A percentile compares a stretch with the other conserved stretches of the same genome.
Conservation (phyloP, 2,329 filamentous ascomycete species). For the Phyllosticta citribraziliensis region DNA sequence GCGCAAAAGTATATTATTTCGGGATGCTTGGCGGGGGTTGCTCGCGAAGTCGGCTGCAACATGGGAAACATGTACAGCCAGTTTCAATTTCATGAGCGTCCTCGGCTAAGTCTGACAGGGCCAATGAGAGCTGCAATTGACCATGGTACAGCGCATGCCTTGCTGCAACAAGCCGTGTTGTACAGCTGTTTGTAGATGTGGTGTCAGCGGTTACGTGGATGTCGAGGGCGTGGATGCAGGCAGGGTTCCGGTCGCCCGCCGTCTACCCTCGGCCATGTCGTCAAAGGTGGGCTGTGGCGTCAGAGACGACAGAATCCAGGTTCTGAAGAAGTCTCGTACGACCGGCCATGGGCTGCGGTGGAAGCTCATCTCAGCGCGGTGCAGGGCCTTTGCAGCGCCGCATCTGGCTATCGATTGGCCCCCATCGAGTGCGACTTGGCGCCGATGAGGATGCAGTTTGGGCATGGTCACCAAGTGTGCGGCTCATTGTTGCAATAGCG, state of each 20-base stretch:
- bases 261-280: not conserved
- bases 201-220: not conserved
- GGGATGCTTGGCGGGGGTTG: not conserved
- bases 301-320: not conserved
- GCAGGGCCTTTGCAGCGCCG: not conserved
- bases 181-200: not conserved
- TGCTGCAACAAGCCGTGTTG: not conserved
- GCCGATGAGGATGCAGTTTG: not conserved
- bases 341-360: not conserved
- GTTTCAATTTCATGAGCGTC: not conserved
- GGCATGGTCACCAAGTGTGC: not conserved
- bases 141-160: not conserved
- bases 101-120: not conserved
- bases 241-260: not conserved
- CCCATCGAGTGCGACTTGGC: not conserved
- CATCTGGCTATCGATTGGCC: not conserved
- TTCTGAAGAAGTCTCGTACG: not conserved
- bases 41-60: not conserved
- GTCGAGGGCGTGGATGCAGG: not conserved
- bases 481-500: not conserved
- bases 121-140: not conserved
- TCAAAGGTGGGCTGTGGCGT: not conserved
- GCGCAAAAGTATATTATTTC: not conserved
- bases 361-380: not conserved
- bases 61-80: not conserved